These are phyloP conservation scores for Phytophthora kernoviae DNA, from an alignment of 352 stramenopile species.

Conservation along the genomic window DNA sequence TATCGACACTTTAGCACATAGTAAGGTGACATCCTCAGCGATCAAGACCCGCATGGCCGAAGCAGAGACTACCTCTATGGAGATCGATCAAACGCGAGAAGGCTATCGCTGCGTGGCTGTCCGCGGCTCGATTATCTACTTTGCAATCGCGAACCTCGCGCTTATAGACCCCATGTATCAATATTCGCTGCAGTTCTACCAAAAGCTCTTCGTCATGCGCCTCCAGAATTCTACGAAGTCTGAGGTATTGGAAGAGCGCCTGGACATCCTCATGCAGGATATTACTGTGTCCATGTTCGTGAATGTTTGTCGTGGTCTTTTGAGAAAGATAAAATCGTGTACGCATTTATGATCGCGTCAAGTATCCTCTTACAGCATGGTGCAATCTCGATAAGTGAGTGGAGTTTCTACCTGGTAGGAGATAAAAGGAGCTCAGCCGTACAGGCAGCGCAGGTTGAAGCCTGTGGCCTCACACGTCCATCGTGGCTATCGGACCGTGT, in stretches of 20 bases:
- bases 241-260: conserved; percentile 79
- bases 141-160: conserved; percentile 91
- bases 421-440: conserved; percentile 72
- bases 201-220: conserved; percentile 91
- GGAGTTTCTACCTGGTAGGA: conserved; percentile 90
- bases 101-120: conserved; percentile 91
- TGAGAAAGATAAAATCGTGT: conserved; percentile 96
- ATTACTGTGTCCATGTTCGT: conserved; percentile 94
- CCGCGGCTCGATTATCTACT: conserved; percentile 93
- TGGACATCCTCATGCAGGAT: conserved; percentile 91
- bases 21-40: conserved; percentile 90
- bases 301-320: conserved; percentile 94
- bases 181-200: conserved; percentile 95
- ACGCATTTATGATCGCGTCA: conserved; percentile 92
- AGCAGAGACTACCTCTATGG: conserved; percentile 87
- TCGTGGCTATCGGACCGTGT: conserved; percentile 81
- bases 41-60: conserved; percentile 92
- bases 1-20: conserved; percentile 90
- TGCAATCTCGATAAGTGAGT: conserved; percentile 75
- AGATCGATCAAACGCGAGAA: conserved; percentile 92
- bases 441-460: conserved; percentile 42
- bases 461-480: conserved; percentile 42
- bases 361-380: conserved; percentile 86
- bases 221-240: conserved; percentile 84
- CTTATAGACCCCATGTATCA: conserved; percentile 96